A percentile compares a stretch with the other conserved stretches of the same genome.
Evolutionary conservation across 2,329 filamentous ascomycete genomes (phyloP).

Genomic region (Xylaria sp.): DNA sequence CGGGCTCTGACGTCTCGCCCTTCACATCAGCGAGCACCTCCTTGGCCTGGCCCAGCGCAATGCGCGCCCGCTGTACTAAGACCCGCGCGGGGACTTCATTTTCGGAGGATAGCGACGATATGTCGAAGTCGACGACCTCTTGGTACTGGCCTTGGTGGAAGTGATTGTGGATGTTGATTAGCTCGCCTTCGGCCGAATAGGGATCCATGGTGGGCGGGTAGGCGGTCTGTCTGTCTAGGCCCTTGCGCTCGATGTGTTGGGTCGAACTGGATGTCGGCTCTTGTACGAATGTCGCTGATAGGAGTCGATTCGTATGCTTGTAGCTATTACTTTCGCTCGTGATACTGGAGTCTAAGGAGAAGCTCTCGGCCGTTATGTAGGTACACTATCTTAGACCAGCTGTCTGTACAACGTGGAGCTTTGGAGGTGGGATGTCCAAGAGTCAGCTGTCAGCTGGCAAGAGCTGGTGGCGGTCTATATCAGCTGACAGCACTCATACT

Average conservation of each 20-base stretch:
- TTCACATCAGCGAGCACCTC: constrained; percentile 73
- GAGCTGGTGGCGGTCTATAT: too few species aligned
- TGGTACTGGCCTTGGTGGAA: constrained; percentile 85
- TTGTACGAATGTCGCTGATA: background rate
- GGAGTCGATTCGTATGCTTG: background rate
- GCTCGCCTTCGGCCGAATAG: constrained; percentile 73
- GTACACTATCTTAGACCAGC: background rate
- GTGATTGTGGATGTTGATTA: constrained; percentile 73
- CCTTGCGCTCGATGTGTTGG: background rate
- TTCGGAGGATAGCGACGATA: constrained; percentile 75
- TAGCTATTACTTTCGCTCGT: background rate
- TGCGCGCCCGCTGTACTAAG: constrained; percentile 79
- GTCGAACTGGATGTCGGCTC: background rate
- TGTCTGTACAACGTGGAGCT: constrained; percentile 10
- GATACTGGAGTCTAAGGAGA: background rate
- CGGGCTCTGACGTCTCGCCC: constrained; percentile 65
- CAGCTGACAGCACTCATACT: too few species aligned
- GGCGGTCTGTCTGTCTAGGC: too few species aligned
- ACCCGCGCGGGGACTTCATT: constrained; percentile 80
- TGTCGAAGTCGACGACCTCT: constrained; percentile 84
- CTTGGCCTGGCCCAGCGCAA: constrained; percentile 79
- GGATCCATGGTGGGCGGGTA: constrained; percentile 62
- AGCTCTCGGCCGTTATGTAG: background rate
- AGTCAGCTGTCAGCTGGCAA: constrained; percentile 11
- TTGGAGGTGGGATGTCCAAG: constrained; percentile 2